Base-by-base conservation (phyloP, 768 basidiomycete genomes). In the Postia placenta region DNA sequence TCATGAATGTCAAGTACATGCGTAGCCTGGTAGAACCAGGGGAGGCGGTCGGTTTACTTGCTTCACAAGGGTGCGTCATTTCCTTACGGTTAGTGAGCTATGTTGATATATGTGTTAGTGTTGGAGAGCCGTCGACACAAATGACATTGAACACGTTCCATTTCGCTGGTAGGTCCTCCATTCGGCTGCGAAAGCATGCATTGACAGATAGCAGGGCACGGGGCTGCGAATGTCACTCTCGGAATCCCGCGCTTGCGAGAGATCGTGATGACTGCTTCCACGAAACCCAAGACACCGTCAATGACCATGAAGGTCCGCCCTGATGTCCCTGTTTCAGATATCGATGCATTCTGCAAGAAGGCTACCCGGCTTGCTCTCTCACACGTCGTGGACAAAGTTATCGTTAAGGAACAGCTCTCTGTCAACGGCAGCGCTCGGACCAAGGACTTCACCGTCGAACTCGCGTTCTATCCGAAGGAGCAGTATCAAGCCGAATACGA, bases 121-220 rank as follows among this genome's bases (percentile, higher is more conserved):
- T 99, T 37, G 96, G 96, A 45, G 96, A 99, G 66, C 96, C 96
- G 4, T 99, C 96, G 14, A 99, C 96, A 0, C 96, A 99, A 65
- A 99, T 99, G 96, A 99, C 96, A 7, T 71, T 99, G 54, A 99
- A 99, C 65, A 99, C 96, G 11, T 99, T 99, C 81, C 96, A 99
- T 73, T 94, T 99, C 61, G 96, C 96, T 57, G 95, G 92, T 83
- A 66, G 60, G 78, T 61, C 30, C 54, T 50, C 41, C 33, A 24
- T 33, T 7, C 12, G 3, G 3, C 9, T 5, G 12, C 11, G n/a
- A 46, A 45, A n/a, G 33, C 45, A 44, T 28, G 35, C n/a, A 20
- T 41, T 54, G 35, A 58, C 40, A 17, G 38, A 20, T 48, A 22
- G 14, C 56, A 93, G 92, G 95, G 55, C 96, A 98, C 62, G 95